These are phyloP conservation scores for Eimeria zaria DNA, from an alignment of 169 alveolate genomes.

Conservation along the genomic window DNA sequence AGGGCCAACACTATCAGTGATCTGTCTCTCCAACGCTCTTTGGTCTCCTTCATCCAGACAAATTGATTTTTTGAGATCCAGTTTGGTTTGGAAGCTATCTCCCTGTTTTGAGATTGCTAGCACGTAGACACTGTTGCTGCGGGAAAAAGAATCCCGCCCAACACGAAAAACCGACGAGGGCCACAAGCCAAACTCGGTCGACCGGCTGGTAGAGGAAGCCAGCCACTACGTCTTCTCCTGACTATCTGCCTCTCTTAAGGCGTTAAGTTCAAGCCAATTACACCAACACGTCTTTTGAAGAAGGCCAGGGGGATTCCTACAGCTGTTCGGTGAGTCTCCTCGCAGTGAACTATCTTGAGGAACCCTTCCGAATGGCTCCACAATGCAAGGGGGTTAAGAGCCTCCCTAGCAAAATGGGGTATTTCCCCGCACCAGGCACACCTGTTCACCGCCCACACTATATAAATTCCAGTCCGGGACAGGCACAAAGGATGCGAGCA, in stretches of 20 bases:
- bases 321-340: neutral
- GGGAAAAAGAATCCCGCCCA: neutral
- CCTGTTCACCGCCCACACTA: neutral
- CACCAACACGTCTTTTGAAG: neutral
- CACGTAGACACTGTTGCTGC: neutral
- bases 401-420: conserved; percentile 30
- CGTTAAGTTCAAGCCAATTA: neutral
- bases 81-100: conserved; percentile 48
- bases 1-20: conserved; percentile 41
- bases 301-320: neutral
- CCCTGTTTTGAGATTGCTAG: neutral
- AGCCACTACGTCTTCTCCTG: neutral
- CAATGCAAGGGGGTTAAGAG: conserved; percentile 66
- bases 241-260: neutral
- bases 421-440: neutral
- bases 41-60: neutral
- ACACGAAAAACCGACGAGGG: conserved; percentile 33
- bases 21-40: conserved; percentile 10
- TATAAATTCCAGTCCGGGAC: neutral
- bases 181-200: conserved; percentile 8
- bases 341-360: neutral
- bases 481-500: neutral
- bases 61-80: conserved; percentile 17
- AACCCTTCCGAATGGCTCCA: conserved; percentile 49
- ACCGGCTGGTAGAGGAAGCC: neutral